Conservation (phyloP, 1,284 basidiomycete genomes). For the Laetiporus sulphureus region DNA sequence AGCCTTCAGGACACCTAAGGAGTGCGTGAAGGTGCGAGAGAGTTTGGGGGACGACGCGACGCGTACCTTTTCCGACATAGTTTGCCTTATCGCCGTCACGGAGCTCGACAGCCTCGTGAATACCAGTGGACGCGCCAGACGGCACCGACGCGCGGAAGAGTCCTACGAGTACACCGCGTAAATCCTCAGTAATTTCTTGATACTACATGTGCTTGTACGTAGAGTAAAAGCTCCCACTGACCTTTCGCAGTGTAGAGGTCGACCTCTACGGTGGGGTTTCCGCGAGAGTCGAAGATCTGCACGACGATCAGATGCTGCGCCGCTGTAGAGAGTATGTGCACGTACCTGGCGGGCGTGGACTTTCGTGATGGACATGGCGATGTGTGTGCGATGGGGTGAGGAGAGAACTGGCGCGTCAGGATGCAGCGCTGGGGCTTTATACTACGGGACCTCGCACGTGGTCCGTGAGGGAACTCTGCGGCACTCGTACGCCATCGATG, state of each 20-base stretch:
- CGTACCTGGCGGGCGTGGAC: constrained; percentile 82
- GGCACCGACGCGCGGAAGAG: constrained; percentile 94
- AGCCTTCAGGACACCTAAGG: constrained; percentile 85
- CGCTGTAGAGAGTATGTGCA: neutral
- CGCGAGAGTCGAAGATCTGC: constrained; percentile 97
- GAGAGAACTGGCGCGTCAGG: neutral
- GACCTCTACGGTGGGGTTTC: constrained; percentile 95
- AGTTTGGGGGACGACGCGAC: neutral
- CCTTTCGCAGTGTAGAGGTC: constrained; percentile 87
- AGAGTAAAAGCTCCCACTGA: too few species aligned
- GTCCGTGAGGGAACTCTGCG: too few species aligned
- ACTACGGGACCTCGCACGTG: constrained; percentile 3
- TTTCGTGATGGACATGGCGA: constrained; percentile 80
- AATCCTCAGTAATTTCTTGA: too few species aligned
- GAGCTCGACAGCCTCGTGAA: constrained; percentile 98
- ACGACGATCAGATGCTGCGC: constrained; percentile 10
- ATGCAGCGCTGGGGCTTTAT: constrained; percentile 1
- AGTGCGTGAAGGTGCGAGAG: neutral
- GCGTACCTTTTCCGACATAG: constrained; percentile 91
- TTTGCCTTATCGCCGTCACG: constrained; percentile 92
- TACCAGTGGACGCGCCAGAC: constrained; percentile 97
- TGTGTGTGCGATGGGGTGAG: constrained; percentile 22
- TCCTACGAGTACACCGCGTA: constrained; percentile 41
- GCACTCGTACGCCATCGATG: too few species aligned
- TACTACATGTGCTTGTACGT: too few species aligned